Conservation (phyloP, 306 rosid species). For the Comarum palustre region DNA sequence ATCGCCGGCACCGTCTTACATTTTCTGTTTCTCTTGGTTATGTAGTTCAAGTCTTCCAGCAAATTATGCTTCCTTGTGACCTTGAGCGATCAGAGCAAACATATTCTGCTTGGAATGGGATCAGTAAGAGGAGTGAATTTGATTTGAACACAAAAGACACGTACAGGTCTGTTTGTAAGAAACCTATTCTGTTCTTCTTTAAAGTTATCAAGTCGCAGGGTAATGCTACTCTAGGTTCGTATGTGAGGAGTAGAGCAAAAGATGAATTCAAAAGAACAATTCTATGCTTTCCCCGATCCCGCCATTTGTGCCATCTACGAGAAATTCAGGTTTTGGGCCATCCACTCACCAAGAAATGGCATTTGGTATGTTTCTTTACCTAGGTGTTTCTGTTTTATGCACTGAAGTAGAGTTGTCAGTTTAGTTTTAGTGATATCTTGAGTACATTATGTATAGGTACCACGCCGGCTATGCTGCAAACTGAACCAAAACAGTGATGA, state of each 20-base stretch:
- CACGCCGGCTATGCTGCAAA: constrained; percentile 66
- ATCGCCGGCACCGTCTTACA: constrained; percentile 41
- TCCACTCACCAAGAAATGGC: constrained; percentile 64
- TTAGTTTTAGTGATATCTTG: constrained; percentile 7
- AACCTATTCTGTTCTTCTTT: constrained; percentile 58
- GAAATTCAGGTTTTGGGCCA: constrained; percentile 47
- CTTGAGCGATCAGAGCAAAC: constrained; percentile 74
- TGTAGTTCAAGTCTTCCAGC: constrained; percentile 59
- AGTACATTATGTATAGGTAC: constrained; percentile 43
- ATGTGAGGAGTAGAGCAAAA: constrained; percentile 42
- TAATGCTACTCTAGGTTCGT: constrained; percentile 58
- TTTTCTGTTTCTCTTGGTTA: constrained; percentile 68
- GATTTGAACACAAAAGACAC: constrained; percentile 72
- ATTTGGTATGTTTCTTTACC: constrained; percentile 46
- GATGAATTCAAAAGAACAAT: constrained; percentile 56
- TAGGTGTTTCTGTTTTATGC: constrained; percentile 6
- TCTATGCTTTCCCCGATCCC: constrained; percentile 55
- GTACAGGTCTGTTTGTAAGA: constrained; percentile 56
- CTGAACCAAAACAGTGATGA: constrained; percentile 43
- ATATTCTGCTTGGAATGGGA: constrained; percentile 75
- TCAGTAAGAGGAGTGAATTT: constrained; percentile 50
- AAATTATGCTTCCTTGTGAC: constrained; percentile 61
- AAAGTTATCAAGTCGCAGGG: constrained; percentile 43
- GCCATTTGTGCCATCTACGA: constrained; percentile 42
- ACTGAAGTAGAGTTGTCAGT: constrained; percentile 11